Percentiles rank a stretch among this genome's conserved stretches.
Evolutionary conservation across 2,329 filamentous ascomycete species (phyloP).

Genomic region (Colletotrichum phormii): DNA sequence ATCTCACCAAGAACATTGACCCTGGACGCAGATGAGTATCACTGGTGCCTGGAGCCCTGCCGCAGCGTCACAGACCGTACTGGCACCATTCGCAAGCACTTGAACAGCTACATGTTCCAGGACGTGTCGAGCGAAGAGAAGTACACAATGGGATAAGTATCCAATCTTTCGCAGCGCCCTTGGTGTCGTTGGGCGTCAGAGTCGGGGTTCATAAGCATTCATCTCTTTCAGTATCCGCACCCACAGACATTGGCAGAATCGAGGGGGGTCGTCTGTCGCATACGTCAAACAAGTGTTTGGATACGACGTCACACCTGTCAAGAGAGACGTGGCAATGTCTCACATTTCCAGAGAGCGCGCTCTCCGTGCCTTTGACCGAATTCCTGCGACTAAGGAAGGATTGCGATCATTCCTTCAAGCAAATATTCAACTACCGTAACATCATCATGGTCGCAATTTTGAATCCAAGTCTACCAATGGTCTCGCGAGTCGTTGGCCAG

Average conservation of each 20-base stretch:
- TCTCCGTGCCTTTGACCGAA: slow-evolving; percentile 8
- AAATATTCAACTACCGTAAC: neutral
- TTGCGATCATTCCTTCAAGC: neutral
- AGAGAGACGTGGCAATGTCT: slow-evolving; percentile 18
- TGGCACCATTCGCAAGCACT: neutral
- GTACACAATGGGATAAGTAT: neutral
- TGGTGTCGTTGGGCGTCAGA: neutral
- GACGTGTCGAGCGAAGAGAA: neutral
- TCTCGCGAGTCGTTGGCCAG: neutral
- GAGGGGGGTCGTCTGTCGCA: neutral
- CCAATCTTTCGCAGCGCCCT: neutral
- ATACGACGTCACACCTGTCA: neutral
- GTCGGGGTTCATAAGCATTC: neutral
- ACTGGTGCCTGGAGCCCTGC: neutral
- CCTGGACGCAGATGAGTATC: neutral
- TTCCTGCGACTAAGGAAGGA: neutral
- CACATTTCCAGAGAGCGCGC: slow-evolving; percentile 4
- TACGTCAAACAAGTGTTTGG: slow-evolving; percentile 12
- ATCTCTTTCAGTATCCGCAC: neutral
- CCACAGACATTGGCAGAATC: no score
- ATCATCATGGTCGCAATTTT: neutral
- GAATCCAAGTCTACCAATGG: neutral
- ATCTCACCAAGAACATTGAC: neutral
- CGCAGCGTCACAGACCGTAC: neutral
- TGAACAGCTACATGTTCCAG: neutral